Evolutionary conservation across 306 rosid species (phyloP).

Genomic region (Delonix regia): DNA sequence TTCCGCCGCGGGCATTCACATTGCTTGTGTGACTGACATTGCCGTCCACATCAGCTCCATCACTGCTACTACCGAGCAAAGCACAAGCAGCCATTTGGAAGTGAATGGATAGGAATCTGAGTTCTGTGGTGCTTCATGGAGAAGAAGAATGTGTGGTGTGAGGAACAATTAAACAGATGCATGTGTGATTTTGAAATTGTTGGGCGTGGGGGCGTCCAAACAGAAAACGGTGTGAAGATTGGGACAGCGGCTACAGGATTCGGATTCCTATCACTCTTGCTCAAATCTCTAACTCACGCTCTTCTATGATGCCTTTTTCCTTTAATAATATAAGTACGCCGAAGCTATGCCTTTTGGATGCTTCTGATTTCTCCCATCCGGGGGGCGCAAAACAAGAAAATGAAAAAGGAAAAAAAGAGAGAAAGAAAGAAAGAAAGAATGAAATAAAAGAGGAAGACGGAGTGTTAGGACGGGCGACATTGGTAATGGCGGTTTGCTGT

Average conservation of each 20-base stretch:
- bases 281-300: conserved; percentile 51
- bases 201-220: conserved; percentile 42
- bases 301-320: conserved; percentile 66
- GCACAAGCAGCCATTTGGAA: conserved; percentile 67
- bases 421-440: too few relatives aligned
- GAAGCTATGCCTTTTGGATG: conserved; percentile 55
- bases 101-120: neutral
- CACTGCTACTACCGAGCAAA: conserved; percentile 40
- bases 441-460: neutral
- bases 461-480: conserved; percentile 39
- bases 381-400: conserved; percentile 41
- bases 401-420: too few relatives aligned
- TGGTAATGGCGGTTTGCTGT: conserved; percentile 54
- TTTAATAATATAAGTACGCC: conserved; percentile 20
- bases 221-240: conserved; percentile 83
- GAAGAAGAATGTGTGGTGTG: neutral
- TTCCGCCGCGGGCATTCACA: conserved; percentile 1
- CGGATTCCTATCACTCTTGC: conserved; percentile 34
- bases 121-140: neutral
- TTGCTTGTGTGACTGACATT: conserved; percentile 29
- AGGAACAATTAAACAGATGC: conserved; percentile 23
- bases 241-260: conserved; percentile 76
- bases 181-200: conserved; percentile 24
- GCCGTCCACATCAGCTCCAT: conserved; percentile 36
- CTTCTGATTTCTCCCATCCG: conserved; percentile 48